Evolutionary conservation across 1,139 yeast species (phyloP).

Genomic region (Lodderomyces beijingensis): DNA sequence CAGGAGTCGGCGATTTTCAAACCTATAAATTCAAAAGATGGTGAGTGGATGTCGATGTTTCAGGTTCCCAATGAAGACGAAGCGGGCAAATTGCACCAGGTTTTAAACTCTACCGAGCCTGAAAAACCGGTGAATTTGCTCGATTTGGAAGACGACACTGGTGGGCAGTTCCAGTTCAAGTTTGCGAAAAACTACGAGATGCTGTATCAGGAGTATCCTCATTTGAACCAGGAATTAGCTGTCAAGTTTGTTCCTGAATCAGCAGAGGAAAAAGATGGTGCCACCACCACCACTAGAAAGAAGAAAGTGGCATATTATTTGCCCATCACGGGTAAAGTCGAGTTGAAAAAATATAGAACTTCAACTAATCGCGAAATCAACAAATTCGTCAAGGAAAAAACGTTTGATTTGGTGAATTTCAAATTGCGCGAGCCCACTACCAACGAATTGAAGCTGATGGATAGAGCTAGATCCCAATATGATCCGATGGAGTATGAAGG

Average conservation of each 20-base stretch:
- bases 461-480: slow-evolving; percentile 59
- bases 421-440: slow-evolving; percentile 71
- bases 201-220: slow-evolving; percentile 47
- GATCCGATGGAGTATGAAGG: slow-evolving; percentile 69
- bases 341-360: slow-evolving; percentile 76
- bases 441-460: slow-evolving; percentile 64
- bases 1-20: slow-evolving; percentile 66
- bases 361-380: slow-evolving; percentile 46
- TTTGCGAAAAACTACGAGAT: slow-evolving; percentile 81
- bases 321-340: slow-evolving; percentile 75
- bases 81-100: slow-evolving; percentile 35
- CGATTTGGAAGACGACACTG: slow-evolving; percentile 38
- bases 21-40: slow-evolving; percentile 65
- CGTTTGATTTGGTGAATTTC: slow-evolving; percentile 53
- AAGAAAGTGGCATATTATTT: slow-evolving; percentile 66
- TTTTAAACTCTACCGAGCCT: slow-evolving; percentile 47
- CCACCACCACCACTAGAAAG: slow-evolving; percentile 21
- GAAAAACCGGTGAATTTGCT: slow-evolving; percentile 42
- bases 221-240: slow-evolving; percentile 43
- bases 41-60: slow-evolving; percentile 78
- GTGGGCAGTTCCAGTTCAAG: slow-evolving; percentile 46
- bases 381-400: slow-evolving; percentile 47
- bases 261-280: slow-evolving; percentile 32
- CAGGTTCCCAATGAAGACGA: slow-evolving; percentile 28
- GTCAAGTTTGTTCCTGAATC: slow-evolving; percentile 51